These are phyloP conservation scores for Chytriomyces hyalinus DNA, from an alignment of 192 early-diverging fungal species.

Conservation along the genomic window DNA sequence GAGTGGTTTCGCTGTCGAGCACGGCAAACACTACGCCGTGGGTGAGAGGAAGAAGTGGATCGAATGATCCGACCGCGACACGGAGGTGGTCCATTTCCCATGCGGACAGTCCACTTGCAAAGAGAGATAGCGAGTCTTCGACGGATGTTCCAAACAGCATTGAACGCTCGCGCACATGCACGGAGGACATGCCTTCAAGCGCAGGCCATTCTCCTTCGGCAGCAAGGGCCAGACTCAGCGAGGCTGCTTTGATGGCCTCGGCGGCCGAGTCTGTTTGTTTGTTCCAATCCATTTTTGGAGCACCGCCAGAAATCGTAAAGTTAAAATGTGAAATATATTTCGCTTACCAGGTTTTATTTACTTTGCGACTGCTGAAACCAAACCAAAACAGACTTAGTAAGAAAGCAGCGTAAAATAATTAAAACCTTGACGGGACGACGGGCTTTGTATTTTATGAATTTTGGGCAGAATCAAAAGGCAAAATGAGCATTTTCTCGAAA, in stretches of 20 bases:
- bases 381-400: no score
- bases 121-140: background rate
- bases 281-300: no score
- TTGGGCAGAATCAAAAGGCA: no score
- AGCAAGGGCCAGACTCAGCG: constrained; percentile 1
- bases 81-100: background rate
- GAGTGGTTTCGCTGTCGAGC: constrained; percentile 5
- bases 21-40: background rate
- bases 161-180: constrained; percentile 10
- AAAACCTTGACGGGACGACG: no score
- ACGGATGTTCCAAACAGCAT: background rate
- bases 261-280: no score
- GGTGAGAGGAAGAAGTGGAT: background rate
- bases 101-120: background rate
- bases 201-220: background rate
- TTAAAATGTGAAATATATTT: no score
- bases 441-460: no score
- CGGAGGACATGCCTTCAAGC: background rate
- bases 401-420: no score
- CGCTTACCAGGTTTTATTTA: no score
- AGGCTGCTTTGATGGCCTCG: background rate
- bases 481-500: no score
- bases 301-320: no score
- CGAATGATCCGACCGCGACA: background rate
- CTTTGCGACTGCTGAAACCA: no score